Evolutionary conservation across 2,329 filamentous ascomycete species (phyloP), one percentile per base, ranked within the genome.

Genomic region (Alternaria incomplexa): DNA sequence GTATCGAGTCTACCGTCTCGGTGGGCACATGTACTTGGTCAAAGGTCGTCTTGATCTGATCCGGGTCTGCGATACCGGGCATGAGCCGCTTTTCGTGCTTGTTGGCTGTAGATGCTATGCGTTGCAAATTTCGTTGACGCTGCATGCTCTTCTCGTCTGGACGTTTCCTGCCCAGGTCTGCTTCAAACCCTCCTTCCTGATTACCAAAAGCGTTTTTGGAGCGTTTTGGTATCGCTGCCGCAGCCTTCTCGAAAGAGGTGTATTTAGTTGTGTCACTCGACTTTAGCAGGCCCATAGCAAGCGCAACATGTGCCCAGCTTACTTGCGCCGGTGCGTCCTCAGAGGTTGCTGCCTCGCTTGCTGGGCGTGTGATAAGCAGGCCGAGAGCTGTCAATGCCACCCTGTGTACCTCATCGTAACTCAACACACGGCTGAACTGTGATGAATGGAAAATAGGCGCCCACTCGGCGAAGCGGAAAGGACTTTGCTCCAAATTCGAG

Each of bases 31-130:
- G 93, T 20, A 99, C 91, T 76, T 97, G 92, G 23, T 88, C 85
- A 76, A 98, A 99, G 0, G 93, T 96, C 0, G 92, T 96, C 64
- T 89, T 89, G 68, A 99, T 93, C 72, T 91, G 91, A 50, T 90
- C 85, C 7, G 92, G 88, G 74, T 97, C 89, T 36, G 97, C 89
- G 4, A 98, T 90, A 10, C 95, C 93, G 4, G 88, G 87, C 48
- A 97, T 83, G 8, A 99, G 85, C 70, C 90, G 91, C 78, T 93
- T 92, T 79, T 98, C 96, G 68, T 97, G 90, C 55, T 89, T 85
- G 60, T 91, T 93, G 70, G 76, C 76, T 17, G 57, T 71, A n/a
- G 47, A 26, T 10, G 65, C 59, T 30, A 79, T 73, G 11, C 62
- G 72, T 28, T 72, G 61, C 87, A 89, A 45, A 84, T 88, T 71